Conservation (phyloP, 257 asterid species). For the Solanum acaule region DNA sequence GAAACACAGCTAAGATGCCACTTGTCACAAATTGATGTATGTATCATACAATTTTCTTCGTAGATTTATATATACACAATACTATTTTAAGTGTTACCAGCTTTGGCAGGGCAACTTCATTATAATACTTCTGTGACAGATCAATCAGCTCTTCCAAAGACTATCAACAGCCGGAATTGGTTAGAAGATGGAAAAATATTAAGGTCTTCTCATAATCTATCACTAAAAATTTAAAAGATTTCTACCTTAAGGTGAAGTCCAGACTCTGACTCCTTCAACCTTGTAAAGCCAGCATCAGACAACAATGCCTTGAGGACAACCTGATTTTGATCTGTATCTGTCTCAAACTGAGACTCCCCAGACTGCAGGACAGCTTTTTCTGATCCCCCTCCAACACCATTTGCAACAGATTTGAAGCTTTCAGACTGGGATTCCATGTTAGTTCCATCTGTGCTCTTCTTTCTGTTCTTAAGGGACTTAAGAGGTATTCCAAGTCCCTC, state of each 20-base stretch:
- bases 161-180: constrained; percentile 33
- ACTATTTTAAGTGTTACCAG: constrained; percentile 41
- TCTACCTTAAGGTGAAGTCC: constrained; percentile 88
- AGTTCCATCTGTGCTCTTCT: constrained; percentile 50
- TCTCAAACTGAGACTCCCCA: constrained; percentile 39
- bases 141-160: constrained; percentile 66
- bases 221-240: background rate
- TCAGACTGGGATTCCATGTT: constrained; percentile 32
- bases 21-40: constrained; percentile 1
- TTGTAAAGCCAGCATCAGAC: constrained; percentile 61
- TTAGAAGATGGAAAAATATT: constrained; percentile 19
- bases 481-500: constrained; percentile 96
- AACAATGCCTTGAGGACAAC: constrained; percentile 43
- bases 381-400: constrained; percentile 34
- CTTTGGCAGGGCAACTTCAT: constrained; percentile 89
- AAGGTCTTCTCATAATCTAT: background rate
- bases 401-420: constrained; percentile 21
- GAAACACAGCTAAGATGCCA: constrained; percentile 4
- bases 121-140: constrained; percentile 63
- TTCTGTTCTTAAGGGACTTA: constrained; percentile 71
- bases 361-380: constrained; percentile 26
- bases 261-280: constrained; percentile 80
- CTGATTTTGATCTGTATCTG: constrained; percentile 47
- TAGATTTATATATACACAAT: background rate
- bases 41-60: background rate